Percentiles rank a stretch among this genome's conserved stretches.
Evolutionary conservation across 441 rosid genomes (phyloP).

Genomic region (Jatropha podagrica): DNA sequence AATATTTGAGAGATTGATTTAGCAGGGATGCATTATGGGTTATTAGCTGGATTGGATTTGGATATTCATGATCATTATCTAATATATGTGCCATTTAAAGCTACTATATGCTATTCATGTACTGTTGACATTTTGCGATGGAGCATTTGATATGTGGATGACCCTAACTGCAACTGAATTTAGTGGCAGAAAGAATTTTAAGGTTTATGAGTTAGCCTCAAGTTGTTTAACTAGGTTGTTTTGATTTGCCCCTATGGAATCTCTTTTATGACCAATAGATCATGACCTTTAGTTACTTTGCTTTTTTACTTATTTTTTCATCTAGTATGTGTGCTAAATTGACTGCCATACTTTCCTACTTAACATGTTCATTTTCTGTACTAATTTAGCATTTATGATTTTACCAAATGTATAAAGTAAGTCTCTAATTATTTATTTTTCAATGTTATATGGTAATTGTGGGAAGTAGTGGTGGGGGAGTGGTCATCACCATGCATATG

Average conservation of each 20-base stretch:
- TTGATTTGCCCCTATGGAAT: neutral
- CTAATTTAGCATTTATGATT: neutral
- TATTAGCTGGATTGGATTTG: neutral
- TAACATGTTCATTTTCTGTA: neutral
- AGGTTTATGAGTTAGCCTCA: neutral
- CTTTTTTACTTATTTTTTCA: conserved; percentile 1
- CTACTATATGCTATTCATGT: neutral
- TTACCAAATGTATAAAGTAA: neutral
- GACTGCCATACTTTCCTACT: neutral
- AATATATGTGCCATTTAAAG: neutral
- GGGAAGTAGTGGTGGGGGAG: neutral
- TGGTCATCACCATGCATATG: neutral
- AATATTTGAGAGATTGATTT: neutral
- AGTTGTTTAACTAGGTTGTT: neutral
- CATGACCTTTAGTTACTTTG: neutral
- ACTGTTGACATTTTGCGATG: neutral
- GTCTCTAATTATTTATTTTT: neutral
- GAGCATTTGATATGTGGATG: neutral
- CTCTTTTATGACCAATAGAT: neutral
- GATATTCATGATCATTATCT: neutral
- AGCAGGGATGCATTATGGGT: neutral
- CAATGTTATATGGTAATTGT: neutral
- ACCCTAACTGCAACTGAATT: neutral
- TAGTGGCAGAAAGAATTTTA: neutral
- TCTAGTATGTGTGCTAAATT: neutral